Conservation (phyloP, 2,329 filamentous ascomycete genomes). For the Pseudodiploospora longispora region DNA sequence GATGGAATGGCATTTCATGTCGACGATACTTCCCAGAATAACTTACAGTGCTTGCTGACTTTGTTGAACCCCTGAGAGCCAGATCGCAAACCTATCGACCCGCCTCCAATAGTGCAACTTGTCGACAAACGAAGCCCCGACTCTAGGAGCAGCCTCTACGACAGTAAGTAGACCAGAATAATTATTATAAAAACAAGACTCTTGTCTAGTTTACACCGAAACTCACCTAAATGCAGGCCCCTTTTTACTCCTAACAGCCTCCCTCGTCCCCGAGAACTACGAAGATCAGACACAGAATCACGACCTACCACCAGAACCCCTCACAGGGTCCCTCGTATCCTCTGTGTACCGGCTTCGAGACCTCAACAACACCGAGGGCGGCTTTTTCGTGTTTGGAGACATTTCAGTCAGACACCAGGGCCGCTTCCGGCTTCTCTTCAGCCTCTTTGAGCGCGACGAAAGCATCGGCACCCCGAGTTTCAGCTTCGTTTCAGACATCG, state of each 20-base stretch:
- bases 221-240: too few relatives aligned
- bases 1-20: too few relatives aligned
- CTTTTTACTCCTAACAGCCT: neutral
- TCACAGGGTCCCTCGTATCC: conserved; percentile 68
- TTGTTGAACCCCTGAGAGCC: too few relatives aligned
- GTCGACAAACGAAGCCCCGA: too few relatives aligned
- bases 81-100: too few relatives aligned
- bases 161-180: too few relatives aligned
- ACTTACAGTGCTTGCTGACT: too few relatives aligned
- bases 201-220: too few relatives aligned
- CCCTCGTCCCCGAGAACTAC: conserved; percentile 33
- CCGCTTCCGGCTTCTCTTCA: conserved; percentile 65
- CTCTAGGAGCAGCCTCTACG: too few relatives aligned
- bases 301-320: conserved; percentile 35
- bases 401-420: conserved; percentile 71
- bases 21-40: too few relatives aligned
- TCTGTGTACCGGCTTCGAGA: conserved; percentile 79
- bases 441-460: conserved; percentile 48
- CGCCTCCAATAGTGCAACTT: too few relatives aligned
- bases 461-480: conserved; percentile 13
- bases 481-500: conserved; percentile 18
- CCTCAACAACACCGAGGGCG: conserved; percentile 66
- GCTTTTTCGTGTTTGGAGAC: conserved; percentile 88
- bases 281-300: conserved; percentile 27
- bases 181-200: too few relatives aligned